A percentile compares a stretch with the other conserved stretches of the same genome.
phyloP scores from a whole-genome alignment of 106 monocot genomes.

The Apostasia ramifera region DNA sequence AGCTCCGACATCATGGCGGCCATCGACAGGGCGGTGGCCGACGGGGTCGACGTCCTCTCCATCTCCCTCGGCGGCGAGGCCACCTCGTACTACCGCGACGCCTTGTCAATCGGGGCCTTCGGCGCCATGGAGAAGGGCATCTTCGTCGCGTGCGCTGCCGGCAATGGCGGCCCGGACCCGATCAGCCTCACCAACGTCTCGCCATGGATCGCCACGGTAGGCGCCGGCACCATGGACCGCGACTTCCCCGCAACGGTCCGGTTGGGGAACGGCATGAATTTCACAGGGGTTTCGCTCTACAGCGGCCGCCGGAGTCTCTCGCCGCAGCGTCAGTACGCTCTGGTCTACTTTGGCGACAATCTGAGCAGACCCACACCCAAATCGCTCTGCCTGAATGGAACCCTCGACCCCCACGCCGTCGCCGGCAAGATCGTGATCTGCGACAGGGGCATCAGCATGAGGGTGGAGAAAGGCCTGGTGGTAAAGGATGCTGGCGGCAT shows the following conservation, averaged over 20 bases:
- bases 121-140: conserved; percentile 88
- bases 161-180: conserved; percentile 78
- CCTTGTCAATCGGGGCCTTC: conserved; percentile 58
- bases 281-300: conserved; percentile 78
- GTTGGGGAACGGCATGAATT: conserved; percentile 44
- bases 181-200: conserved; percentile 71
- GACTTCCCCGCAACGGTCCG: conserved; percentile 58
- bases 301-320: conserved; percentile 36
- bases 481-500: conserved; percentile 80
- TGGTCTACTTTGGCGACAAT: conserved; percentile 60
- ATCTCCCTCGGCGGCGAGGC: conserved; percentile 89
- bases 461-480: conserved; percentile 84
- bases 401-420: conserved; percentile 50
- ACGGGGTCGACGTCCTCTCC: conserved; percentile 84
- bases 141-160: conserved; percentile 83
- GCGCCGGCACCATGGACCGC: conserved; percentile 81
- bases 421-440: conserved; percentile 83
- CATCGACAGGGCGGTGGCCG: conserved; percentile 66
- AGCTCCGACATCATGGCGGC: conserved; percentile 85
- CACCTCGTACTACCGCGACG: conserved; percentile 65
- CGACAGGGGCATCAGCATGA: conserved; percentile 71
- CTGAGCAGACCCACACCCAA: conserved; percentile 40
- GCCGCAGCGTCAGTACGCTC: conserved; percentile 36
- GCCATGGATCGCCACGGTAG: conserved; percentile 81
- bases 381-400: conserved; percentile 69